Conservation (phyloP, 202 grass and related monocot species). For the Saccharum hybrid region DNA sequence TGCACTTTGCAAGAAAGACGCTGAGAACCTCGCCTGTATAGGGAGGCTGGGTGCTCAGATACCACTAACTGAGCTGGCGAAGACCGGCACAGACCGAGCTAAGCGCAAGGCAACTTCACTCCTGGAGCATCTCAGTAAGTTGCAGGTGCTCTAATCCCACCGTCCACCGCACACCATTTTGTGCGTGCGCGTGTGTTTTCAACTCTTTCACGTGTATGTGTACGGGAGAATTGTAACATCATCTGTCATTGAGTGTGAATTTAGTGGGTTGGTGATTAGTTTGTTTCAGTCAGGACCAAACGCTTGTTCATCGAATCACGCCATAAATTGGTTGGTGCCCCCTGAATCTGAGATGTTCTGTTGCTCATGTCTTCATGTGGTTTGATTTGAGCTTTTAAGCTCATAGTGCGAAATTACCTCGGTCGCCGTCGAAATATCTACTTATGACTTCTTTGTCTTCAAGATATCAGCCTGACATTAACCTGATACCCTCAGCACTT, state of each 20-base stretch:
- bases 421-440: slow-evolving; percentile 26
- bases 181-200: slow-evolving; percentile 31
- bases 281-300: slow-evolving; percentile 44
- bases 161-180: slow-evolving; percentile 44
- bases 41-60: slow-evolving; percentile 83
- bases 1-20: slow-evolving; percentile 92
- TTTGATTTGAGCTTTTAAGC: slow-evolving; percentile 27
- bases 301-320: slow-evolving; percentile 27
- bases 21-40: slow-evolving; percentile 86
- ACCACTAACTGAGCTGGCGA: slow-evolving; percentile 89
- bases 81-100: slow-evolving; percentile 81
- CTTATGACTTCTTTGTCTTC: slow-evolving; percentile 32
- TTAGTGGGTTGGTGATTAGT: slow-evolving; percentile 42
- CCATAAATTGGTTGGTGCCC: slow-evolving; percentile 38
- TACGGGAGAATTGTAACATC: slow-evolving; percentile 33
- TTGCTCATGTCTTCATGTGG: slow-evolving; percentile 26
- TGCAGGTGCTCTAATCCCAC: slow-evolving; percentile 67
- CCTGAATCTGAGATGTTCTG: slow-evolving; percentile 36
- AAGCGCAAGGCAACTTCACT: slow-evolving; percentile 94
- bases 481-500: slow-evolving; percentile 28
- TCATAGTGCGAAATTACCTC: background rate
- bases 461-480: slow-evolving; percentile 44
- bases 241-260: slow-evolving; percentile 43
- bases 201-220: slow-evolving; percentile 36
- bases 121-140: slow-evolving; percentile 79